Evolutionary conservation across 495 filamentous ascomycete species (phyloP), one percentile per base, ranked within the genome.

Genomic region (Tetracladium setigerum): DNA sequence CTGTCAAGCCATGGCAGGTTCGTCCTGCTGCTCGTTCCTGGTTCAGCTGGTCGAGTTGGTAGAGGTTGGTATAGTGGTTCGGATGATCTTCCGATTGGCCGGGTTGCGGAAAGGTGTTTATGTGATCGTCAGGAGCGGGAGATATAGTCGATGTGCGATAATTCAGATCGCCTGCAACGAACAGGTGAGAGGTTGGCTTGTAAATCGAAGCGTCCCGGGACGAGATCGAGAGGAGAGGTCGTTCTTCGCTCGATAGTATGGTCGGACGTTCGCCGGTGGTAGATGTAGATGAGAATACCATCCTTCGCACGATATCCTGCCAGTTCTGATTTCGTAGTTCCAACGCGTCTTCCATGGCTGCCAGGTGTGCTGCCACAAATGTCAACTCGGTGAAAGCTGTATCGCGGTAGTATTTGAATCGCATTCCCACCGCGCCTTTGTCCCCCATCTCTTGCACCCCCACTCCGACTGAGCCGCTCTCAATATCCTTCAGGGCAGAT

Each of bases 91-190:
- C 53, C 6, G 68, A 60, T 14, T 72, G 71, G 30, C 66, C 57
- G 0, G 78, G 77, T 56, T 85, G 79, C 19, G 63, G 65, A 11
- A 74, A 74, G 53, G 82, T 94, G 0, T 67, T 64, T 5, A 67
- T 47, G 19, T 69, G 54, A 46, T 82, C 77, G 0, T 61, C 55
- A 2, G 71, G 63, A 0, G 59, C 52, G 0, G 92, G 92, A 0
- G 72, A 60, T 0, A 64, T 68, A 57, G 75, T 66, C 7, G 76
- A 73, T 10, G 90, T 89, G 54, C 92, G 85, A 67, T 98, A 98
- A 68, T 98, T 98, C 43, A 98, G 74, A 64, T 98, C 92, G 39
- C 92, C 92, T 1, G 83, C 80, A 30, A 98, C 58, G 62, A 96
- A 92, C 18, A 95, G 66, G 58, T 91, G 80, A n/a, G 81, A 76